phyloP scores from a whole-genome alignment of 441 rosid species.

The Hypseocharis bilobata region DNA sequence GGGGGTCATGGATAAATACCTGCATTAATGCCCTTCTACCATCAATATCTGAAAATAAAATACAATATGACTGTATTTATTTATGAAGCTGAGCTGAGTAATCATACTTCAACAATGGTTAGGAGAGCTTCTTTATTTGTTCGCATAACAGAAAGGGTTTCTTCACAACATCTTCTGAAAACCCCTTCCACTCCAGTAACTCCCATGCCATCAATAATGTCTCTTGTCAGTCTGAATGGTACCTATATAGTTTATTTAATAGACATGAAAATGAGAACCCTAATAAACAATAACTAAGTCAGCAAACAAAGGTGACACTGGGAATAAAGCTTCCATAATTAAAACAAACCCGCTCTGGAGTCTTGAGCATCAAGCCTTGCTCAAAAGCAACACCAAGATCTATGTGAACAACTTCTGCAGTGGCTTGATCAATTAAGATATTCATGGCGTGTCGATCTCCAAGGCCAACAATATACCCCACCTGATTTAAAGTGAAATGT shows the following conservation, averaged over 20 bases:
- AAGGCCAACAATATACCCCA: slow-evolving; percentile 94
- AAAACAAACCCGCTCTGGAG: slow-evolving; percentile 72
- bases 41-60: neutral
- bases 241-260: slow-evolving; percentile 41
- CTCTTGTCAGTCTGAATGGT: slow-evolving; percentile 93
- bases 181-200: slow-evolving; percentile 94
- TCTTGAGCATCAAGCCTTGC: slow-evolving; percentile 96
- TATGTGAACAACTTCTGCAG: slow-evolving; percentile 97
- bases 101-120: slow-evolving; percentile 78
- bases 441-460: slow-evolving; percentile 96
- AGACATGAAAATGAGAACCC: slow-evolving; percentile 17
- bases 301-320: slow-evolving; percentile 14
- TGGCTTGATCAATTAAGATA: slow-evolving; percentile 83
- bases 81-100: slow-evolving; percentile 3
- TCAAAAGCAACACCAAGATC: slow-evolving; percentile 99
- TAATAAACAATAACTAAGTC: neutral
- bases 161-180: slow-evolving; percentile 92
- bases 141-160: slow-evolving; percentile 86
- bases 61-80: neutral
- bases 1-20: slow-evolving; percentile 98
- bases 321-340: slow-evolving; percentile 12
- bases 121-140: slow-evolving; percentile 92
- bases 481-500: slow-evolving; percentile 40
- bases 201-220: slow-evolving; percentile 95
- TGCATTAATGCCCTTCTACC: slow-evolving; percentile 30